Conservation (phyloP, 129 eudicot species). For the Erigeron canadensis region DNA sequence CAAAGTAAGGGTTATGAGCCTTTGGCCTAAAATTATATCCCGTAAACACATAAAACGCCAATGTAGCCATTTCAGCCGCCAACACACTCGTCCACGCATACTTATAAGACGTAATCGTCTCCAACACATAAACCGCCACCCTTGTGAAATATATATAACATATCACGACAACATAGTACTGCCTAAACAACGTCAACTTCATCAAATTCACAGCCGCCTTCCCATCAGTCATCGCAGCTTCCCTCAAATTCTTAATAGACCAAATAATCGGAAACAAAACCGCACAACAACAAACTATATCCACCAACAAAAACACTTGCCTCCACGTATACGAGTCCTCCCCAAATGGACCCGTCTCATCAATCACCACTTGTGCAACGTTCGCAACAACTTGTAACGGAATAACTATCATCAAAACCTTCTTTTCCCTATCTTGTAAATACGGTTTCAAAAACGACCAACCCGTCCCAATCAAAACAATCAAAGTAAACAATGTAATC, state of each 20-base stretch:
- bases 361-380: conserved; percentile 57
- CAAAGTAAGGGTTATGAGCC: conserved; percentile 53
- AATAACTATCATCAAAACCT: conserved; percentile 50
- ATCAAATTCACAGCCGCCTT: conserved; percentile 62
- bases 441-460: conserved; percentile 58
- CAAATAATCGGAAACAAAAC: conserved; percentile 55
- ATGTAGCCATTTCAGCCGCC: conserved; percentile 54
- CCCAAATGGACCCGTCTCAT: conserved; percentile 56
- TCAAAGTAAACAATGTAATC: conserved; percentile 47
- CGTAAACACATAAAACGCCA: conserved; percentile 58
- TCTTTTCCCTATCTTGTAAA: conserved; percentile 52
- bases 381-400: conserved; percentile 59
- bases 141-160: conserved; percentile 54
- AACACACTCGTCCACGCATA: conserved; percentile 52
- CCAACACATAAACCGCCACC: conserved; percentile 50
- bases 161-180: conserved; percentile 53
- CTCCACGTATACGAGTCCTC: conserved; percentile 47
- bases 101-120: conserved; percentile 47
- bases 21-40: conserved; percentile 63
- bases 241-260: conserved; percentile 54
- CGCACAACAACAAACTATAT: conserved; percentile 57
- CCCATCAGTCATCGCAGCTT: conserved; percentile 55
- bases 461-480: conserved; percentile 58
- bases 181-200: conserved; percentile 61
- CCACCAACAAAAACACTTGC: conserved; percentile 51